phyloP scores from a whole-genome alignment of 129 eudicot genomes.

The Chrysanthemum lavandulifolium region DNA sequence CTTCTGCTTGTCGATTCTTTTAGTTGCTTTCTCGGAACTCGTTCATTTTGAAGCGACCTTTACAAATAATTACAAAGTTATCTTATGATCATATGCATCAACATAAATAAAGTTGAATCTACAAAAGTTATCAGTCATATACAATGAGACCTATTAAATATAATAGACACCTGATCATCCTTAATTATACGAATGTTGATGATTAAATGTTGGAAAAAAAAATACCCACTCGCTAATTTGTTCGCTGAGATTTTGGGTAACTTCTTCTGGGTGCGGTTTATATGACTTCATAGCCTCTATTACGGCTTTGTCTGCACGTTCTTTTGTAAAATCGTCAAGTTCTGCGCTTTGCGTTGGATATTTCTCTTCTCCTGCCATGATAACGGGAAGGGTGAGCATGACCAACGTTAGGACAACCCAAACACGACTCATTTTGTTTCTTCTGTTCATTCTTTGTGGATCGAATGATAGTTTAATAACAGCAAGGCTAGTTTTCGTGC shows the following conservation, averaged over 20 bases:
- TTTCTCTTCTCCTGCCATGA: slow-evolving; percentile 17
- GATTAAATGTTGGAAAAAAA: background rate
- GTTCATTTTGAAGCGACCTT: slow-evolving; percentile 18
- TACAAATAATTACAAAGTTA: background rate
- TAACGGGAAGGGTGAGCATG: background rate
- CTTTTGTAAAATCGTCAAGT: slow-evolving; percentile 25
- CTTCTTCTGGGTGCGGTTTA: slow-evolving; percentile 34
- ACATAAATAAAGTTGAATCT: too few relatives aligned
- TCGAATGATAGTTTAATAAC: background rate
- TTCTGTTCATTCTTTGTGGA: background rate
- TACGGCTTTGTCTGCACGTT: slow-evolving; percentile 28
- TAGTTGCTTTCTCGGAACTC: slow-evolving; percentile 26
- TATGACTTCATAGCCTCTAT: slow-evolving; percentile 31
- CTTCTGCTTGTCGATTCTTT: slow-evolving; percentile 13
- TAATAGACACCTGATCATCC: too few relatives aligned
- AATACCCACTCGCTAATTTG: slow-evolving; percentile 23
- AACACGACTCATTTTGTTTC: slow-evolving; percentile 17
- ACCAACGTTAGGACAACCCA: slow-evolving; percentile 1
- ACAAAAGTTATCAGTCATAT: too few relatives aligned
- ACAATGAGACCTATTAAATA: too few relatives aligned
- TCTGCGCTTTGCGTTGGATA: slow-evolving; percentile 12
- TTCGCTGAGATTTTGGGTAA: slow-evolving; percentile 26
- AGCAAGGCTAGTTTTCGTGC: background rate
- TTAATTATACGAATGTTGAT: too few relatives aligned
- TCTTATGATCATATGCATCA: background rate